Evolutionary conservation across 179 eudicot genomes (phyloP), one percentile per base, ranked within the genome.

Genomic region (Carnegiea gigantea): DNA sequence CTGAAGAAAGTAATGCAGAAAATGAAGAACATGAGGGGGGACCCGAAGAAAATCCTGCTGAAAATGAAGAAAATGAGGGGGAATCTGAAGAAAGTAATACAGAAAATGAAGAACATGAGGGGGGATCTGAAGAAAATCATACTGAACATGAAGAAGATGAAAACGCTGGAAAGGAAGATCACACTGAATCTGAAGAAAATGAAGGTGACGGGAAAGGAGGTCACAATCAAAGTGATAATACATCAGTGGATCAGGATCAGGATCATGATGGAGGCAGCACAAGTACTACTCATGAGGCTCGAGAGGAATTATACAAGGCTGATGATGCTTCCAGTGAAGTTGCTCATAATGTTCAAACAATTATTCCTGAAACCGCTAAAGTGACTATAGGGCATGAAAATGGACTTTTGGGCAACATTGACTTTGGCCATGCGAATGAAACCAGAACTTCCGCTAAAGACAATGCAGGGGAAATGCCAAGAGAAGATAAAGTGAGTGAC

Each of bases 291-390:
- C 95, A 89, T 57, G 95, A 92, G 81, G 97, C 98, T 64, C 92
- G 94, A 77, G 99, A 94, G 79, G 92, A 91, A 83, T 87, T 89
- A 21, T 95, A 95, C 78, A 92, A 88, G 86, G 99, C 92, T 8
- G 98, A 95, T 85, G 98, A 95, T 89, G 99, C 99, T 82, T 95
- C 99, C 36, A 96, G 99, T 86, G 99, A 97, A 80, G 99, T 96
- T 84, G 89, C 94, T 64, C 96, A 91, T 77, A 87, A 92, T 77
- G 78, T 78, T 54, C 88, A 82, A 73, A 85, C 65, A 53, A 38
- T 46, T 1, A 78, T 76, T 64, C 85, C 82, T 12, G 88, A 85
- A 84, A 86, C 85, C 38, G 89, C 84, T 81, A 89, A 83, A 44
- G 87, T 43, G 9, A 86, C 83, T 38, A 13, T 43, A 64, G 89